These are phyloP conservation scores for Chlamydomonas schloesseri DNA, from an alignment of 139 green algal genomes.

Conservation along the genomic window DNA sequence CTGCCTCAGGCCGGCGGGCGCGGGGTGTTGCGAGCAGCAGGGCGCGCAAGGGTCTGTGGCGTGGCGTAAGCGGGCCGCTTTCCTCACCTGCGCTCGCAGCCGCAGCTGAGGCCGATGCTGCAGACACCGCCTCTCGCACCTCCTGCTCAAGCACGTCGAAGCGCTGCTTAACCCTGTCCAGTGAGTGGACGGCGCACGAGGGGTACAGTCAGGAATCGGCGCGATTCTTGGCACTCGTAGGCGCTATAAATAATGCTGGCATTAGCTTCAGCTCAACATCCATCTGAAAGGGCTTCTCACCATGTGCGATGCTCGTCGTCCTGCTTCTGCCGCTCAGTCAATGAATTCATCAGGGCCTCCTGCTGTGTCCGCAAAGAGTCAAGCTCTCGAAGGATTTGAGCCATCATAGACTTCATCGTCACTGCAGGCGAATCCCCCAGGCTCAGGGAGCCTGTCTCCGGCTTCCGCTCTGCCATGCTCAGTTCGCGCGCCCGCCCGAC, in stretches of 20 bases:
- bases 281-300: not conserved
- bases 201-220: not conserved
- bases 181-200: too few species aligned
- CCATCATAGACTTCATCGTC: slow-evolving; percentile 33
- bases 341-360: not conserved
- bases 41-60: not conserved
- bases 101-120: not conserved
- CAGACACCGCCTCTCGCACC: not conserved
- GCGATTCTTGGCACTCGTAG: not conserved
- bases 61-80: not conserved
- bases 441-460: not conserved
- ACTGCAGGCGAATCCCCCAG: slow-evolving; percentile 11
- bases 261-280: not conserved
- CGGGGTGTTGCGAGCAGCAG: not conserved
- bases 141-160: slow-evolving; percentile 1
- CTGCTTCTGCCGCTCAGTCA: not conserved
- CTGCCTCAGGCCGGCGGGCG: too few species aligned
- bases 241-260: not conserved
- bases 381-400: slow-evolving; percentile 4
- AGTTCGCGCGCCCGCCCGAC: too few species aligned
- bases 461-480: not conserved
- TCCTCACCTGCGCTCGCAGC: not conserved
- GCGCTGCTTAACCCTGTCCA: slow-evolving; percentile 18
- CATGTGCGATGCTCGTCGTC: not conserved
- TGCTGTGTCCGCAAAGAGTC: slow-evolving; percentile 19